A percentile compares a stretch with the other conserved stretches of the same genome.
Conservation (phyloP, 768 basidiomycete species). For the Kwoniella mangroviensis region DNA sequence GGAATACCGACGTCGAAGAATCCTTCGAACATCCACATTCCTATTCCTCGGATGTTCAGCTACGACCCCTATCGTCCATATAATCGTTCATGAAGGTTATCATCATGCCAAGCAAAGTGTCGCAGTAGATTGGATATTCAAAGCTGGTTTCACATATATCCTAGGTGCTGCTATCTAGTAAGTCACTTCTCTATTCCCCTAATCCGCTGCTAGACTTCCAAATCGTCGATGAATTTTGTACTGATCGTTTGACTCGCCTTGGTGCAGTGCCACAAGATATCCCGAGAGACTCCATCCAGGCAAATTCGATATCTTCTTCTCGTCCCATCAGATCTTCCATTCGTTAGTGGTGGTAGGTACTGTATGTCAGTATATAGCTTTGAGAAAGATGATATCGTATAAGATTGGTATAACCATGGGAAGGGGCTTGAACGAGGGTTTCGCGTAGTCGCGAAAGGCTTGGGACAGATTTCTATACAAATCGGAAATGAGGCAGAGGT, state of each 20-base stretch:
- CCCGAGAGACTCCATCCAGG: constrained; percentile 78
- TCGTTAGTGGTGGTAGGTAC: constrained; percentile 64
- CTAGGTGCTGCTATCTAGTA: constrained; percentile 80
- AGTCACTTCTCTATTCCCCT: constrained; percentile 48
- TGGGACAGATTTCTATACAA: too few relatives aligned
- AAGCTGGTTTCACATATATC: constrained; percentile 77
- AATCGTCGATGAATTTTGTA: too few relatives aligned
- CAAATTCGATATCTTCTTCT: constrained; percentile 75
- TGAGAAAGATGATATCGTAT: constrained; percentile 47
- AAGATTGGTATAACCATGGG: not conserved
- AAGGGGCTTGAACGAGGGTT: not conserved
- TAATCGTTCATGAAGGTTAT: constrained; percentile 67
- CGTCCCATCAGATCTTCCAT: constrained; percentile 92
- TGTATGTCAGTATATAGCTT: constrained; percentile 47
- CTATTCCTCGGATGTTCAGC: constrained; percentile 75
- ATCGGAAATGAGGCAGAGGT: too few relatives aligned
- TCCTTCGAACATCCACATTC: constrained; percentile 77
- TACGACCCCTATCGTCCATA: constrained; percentile 71
- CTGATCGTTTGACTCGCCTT: constrained; percentile 4
- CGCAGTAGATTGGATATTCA: constrained; percentile 72
- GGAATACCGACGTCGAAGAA: constrained; percentile 73
- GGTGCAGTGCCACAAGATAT: constrained; percentile 74
- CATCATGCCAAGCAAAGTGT: constrained; percentile 65
- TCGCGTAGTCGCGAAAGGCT: not conserved
- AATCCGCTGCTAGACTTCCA: not conserved